A percentile compares a stretch with the other conserved stretches of the same genome.
Evolutionary conservation across 345 rosid genomes (phyloP).

Genomic region (Noccaea caerulescens): DNA sequence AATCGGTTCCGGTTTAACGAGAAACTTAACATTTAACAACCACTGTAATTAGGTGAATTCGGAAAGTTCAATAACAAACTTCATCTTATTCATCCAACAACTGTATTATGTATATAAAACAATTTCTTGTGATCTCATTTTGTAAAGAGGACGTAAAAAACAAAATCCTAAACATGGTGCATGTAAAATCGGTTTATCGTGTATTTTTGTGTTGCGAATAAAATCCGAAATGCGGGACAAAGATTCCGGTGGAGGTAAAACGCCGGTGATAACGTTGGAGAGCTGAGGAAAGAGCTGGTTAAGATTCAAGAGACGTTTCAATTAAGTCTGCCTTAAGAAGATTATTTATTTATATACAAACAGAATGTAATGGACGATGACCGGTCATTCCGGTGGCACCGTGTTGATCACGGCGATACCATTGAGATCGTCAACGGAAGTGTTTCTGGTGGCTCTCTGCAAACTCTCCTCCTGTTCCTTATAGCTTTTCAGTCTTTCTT

Average conservation of each 20-base stretch:
- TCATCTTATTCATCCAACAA: too few species aligned
- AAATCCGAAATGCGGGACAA: constrained; percentile 49
- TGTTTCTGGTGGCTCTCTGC: constrained; percentile 33
- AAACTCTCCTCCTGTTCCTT: neutral
- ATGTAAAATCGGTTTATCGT: too few species aligned
- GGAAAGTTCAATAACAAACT: too few species aligned
- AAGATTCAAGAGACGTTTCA: constrained; percentile 57
- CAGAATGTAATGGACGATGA: constrained; percentile 88
- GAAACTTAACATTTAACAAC: too few species aligned
- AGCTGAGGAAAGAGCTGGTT: constrained; percentile 69
- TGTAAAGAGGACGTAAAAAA: too few species aligned
- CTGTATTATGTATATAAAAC: too few species aligned
- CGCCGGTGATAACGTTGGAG: constrained; percentile 65
- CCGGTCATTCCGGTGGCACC: constrained; percentile 78
- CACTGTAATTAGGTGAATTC: too few species aligned
- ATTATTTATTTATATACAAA: constrained; percentile 72
- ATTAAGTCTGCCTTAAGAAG: constrained; percentile 70
- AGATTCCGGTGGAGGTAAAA: constrained; percentile 70
- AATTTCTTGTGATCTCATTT: too few species aligned
- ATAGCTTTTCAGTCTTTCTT: neutral
- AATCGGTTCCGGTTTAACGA: too few species aligned
- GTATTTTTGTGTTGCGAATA: too few species aligned
- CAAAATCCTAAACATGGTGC: too few species aligned
- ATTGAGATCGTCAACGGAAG: constrained; percentile 62
- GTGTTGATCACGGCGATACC: constrained; percentile 62